Percentiles rank a stretch among this genome's conserved stretches.
These are phyloP conservation scores for Epicoccum sorghinum DNA, from an alignment of 2,329 filamentous ascomycete species.

Conservation along the genomic window DNA sequence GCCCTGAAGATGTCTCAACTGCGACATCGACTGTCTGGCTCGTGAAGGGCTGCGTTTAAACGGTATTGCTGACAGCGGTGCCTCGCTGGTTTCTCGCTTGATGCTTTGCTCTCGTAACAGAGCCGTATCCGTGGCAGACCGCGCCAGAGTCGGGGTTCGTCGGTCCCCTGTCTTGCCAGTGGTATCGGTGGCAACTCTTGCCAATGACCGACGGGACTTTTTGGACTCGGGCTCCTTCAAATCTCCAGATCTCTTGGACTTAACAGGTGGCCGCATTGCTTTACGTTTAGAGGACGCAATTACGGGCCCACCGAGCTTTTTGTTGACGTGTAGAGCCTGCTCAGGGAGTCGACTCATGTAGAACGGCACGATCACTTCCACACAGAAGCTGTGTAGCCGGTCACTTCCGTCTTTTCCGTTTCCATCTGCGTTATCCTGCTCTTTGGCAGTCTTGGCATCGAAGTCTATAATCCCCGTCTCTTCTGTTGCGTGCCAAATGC, in stretches of 20 bases:
- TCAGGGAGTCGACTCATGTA: conserved; percentile 79
- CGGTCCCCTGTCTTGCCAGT: conserved; percentile 57
- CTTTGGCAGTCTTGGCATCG: conserved; percentile 34
- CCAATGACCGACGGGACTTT: conserved; percentile 60
- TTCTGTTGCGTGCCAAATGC: conserved; percentile 82
- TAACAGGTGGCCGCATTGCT: conserved; percentile 46
- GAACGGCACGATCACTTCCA: conserved; percentile 82
- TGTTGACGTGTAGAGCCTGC: conserved; percentile 71
- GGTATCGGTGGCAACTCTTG: conserved; percentile 66
- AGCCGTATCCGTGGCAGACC: conserved; percentile 69
- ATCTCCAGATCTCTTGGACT: conserved; percentile 48
- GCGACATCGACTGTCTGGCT: conserved; percentile 46
- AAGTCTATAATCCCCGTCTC: conserved; percentile 57
- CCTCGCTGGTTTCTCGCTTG: conserved; percentile 73
- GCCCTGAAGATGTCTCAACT: conserved; percentile 55
- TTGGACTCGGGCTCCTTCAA: conserved; percentile 48
- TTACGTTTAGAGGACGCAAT: conserved; percentile 62
- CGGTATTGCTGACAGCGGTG: conserved; percentile 58
- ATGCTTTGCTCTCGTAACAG: conserved; percentile 58
- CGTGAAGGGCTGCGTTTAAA: conserved; percentile 53
- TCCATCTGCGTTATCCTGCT: conserved; percentile 29
- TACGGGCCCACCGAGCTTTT: conserved; percentile 75
- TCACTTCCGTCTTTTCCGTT: conserved; percentile 54
- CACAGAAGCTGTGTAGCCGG: conserved; percentile 75
- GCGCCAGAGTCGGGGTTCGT: conserved; percentile 67